These are phyloP conservation scores for Mycena alexandri DNA, from an alignment of 768 basidiomycete species.

Conservation along the genomic window DNA sequence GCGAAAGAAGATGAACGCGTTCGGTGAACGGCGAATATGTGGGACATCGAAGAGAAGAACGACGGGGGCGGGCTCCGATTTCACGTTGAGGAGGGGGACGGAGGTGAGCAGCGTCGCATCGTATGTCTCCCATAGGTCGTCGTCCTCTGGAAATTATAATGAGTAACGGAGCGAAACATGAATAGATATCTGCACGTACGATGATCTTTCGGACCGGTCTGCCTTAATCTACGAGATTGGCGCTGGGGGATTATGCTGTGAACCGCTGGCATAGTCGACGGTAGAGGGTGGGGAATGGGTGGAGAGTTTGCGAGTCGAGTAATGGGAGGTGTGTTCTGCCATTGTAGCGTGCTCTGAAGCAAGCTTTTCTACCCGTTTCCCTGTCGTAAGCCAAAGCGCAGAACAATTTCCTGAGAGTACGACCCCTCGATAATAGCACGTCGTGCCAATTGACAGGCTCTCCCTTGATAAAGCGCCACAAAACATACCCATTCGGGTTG, in stretches of 20 bases:
- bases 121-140: slow-evolving; percentile 30
- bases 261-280: slow-evolving; percentile 20
- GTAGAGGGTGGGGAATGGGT: too few relatives aligned
- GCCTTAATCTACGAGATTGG: slow-evolving; percentile 28
- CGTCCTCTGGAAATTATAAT: background rate
- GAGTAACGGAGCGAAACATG: background rate
- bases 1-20: slow-evolving; percentile 71
- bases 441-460: too few relatives aligned
- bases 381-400: too few relatives aligned
- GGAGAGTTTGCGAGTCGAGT: too few relatives aligned
- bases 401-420: too few relatives aligned
- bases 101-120: slow-evolving; percentile 10
- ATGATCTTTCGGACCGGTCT: background rate
- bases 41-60: background rate
- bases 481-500: too few relatives aligned
- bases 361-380: too few relatives aligned
- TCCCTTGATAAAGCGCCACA: too few relatives aligned
- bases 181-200: background rate
- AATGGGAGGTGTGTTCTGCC: too few relatives aligned
- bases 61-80: slow-evolving; percentile 7
- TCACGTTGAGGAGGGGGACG: background rate
- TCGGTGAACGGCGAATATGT: slow-evolving; percentile 63
- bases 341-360: too few relatives aligned
- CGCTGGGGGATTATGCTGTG: slow-evolving; percentile 16
- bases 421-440: too few relatives aligned